Evolutionary conservation across 2,329 filamentous ascomycete genomes (phyloP).

Genomic region (Trichoderma simmonsii): DNA sequence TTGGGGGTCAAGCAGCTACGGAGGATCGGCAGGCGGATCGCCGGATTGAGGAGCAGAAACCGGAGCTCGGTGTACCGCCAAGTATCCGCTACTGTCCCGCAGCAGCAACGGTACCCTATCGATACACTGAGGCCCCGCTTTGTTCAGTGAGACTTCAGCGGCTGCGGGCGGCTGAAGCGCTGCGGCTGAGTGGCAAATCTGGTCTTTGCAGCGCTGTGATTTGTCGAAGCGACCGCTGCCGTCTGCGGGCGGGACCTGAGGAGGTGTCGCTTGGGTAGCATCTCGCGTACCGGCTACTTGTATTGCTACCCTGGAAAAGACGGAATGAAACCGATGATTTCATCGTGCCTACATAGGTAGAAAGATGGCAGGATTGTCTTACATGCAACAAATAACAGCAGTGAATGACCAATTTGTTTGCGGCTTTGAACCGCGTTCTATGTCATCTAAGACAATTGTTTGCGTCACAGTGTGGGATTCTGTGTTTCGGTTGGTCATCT

Average conservation of each 20-base stretch:
- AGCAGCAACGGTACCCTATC: not conserved
- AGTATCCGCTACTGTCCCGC: not conserved
- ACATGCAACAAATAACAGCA: not conserved
- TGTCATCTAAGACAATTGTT: not conserved
- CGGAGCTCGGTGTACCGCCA: not conserved
- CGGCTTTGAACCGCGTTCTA: not conserved
- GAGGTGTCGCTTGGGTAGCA: not conserved
- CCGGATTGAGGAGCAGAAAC: not conserved
- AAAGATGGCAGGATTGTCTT: not conserved
- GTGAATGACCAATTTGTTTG: not conserved
- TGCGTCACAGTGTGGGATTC: not conserved
- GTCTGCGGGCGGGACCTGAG: not conserved
- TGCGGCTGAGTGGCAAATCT: not conserved
- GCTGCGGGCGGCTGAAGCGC: slow-evolving; percentile 5
- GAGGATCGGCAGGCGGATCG: not conserved
- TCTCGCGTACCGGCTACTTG: not conserved
- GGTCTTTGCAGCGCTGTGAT: not conserved
- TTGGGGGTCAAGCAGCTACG: not conserved
- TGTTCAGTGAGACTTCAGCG: not conserved
- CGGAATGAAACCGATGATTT: not conserved
- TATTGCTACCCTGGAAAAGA: not conserved
- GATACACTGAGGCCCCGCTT: not conserved
- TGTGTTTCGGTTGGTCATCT: not conserved
- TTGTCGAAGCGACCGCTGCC: not conserved
- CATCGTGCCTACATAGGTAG: not conserved